These are phyloP conservation scores for Stagonosporopsis rhizophila DNA, from an alignment of 2,329 filamentous ascomycete genomes.

Conservation along the genomic window DNA sequence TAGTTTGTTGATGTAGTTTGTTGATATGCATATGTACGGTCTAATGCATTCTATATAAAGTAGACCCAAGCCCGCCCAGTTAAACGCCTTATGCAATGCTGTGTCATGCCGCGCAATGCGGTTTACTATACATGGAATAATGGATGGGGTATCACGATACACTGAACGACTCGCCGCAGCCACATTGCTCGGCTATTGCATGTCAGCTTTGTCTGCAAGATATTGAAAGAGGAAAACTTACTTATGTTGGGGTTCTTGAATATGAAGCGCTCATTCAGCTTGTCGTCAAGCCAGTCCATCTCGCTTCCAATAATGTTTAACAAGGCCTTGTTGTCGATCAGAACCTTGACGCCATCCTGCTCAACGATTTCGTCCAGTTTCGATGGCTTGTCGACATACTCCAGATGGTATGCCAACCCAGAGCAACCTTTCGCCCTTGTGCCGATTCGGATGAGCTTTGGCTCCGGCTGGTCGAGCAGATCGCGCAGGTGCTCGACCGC, in stretches of 20 bases:
- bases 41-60: constrained; percentile 6
- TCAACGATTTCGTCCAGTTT: constrained; percentile 91
- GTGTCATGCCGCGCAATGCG: constrained; percentile 40
- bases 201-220: constrained; percentile 30
- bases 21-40: constrained; percentile 9
- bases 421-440: constrained; percentile 95
- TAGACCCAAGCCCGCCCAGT: background rate
- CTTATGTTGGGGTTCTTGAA: constrained; percentile 99
- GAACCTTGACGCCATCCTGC: constrained; percentile 92
- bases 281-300: constrained; percentile 99
- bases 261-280: constrained; percentile 88
- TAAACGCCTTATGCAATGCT: constrained; percentile 28
- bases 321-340: constrained; percentile 96
- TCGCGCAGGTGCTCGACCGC: constrained; percentile 80
- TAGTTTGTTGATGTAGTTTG: constrained; percentile 4
- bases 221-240: constrained; percentile 61
- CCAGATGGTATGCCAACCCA: constrained; percentile 88
- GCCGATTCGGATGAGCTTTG: constrained; percentile 91
- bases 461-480: constrained; percentile 82
- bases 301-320: constrained; percentile 98
- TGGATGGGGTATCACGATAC: constrained; percentile 48
- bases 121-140: constrained; percentile 24
- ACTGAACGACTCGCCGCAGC: constrained; percentile 93
- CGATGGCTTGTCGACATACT: constrained; percentile 91
- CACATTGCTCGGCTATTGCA: constrained; percentile 86